These are phyloP conservation scores for Cercospora zeina DNA, from an alignment of 2,329 filamentous ascomycete species.

Conservation along the genomic window DNA sequence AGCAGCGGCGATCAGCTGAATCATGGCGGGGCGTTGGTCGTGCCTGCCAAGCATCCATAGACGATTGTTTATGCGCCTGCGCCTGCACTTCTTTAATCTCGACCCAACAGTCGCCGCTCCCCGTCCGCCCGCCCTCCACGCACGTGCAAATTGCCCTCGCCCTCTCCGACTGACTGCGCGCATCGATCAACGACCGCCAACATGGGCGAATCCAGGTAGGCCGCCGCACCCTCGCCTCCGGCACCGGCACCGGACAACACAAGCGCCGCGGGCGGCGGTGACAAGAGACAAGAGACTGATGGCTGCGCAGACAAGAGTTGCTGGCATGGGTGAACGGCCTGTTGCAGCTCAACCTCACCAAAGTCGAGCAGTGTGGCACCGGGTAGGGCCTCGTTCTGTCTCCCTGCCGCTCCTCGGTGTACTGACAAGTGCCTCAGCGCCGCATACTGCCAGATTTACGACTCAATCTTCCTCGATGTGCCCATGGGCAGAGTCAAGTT, in stretches of 20 bases:
- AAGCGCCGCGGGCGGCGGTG: not conserved
- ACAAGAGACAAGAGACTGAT: slow-evolving; percentile 14
- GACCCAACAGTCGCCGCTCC: slow-evolving; percentile 4
- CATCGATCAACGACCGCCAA: slow-evolving; percentile 10
- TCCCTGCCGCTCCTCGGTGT: slow-evolving; percentile 9
- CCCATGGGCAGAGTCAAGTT: slow-evolving; percentile 97
- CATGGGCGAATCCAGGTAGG: slow-evolving; percentile 32
- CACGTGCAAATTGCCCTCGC: slow-evolving; percentile 3
- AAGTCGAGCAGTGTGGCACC: slow-evolving; percentile 98
- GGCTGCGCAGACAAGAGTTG: slow-evolving; percentile 78
- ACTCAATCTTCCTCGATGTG: slow-evolving; percentile 95
- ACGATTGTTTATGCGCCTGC: slow-evolving; percentile 8
- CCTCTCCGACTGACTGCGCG: slow-evolving; percentile 1
- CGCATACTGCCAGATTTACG: slow-evolving; percentile 94
- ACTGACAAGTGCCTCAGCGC: slow-evolving; percentile 59
- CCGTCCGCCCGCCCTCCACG: not conserved
- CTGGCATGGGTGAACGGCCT: slow-evolving; percentile 96
- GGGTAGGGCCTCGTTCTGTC: slow-evolving; percentile 63
- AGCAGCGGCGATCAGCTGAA: not conserved
- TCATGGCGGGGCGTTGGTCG: slow-evolving; percentile 8
- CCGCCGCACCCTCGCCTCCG: not conserved
- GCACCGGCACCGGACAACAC: not conserved
- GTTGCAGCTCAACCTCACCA: slow-evolving; percentile 94
- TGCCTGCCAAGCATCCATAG: slow-evolving; percentile 2
- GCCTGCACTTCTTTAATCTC: slow-evolving; percentile 1